A percentile compares a stretch with the other conserved stretches of the same genome.
Evolutionary conservation across 2,329 filamentous ascomycete genomes (phyloP).

Genomic region (Cryphonectria radicalis): DNA sequence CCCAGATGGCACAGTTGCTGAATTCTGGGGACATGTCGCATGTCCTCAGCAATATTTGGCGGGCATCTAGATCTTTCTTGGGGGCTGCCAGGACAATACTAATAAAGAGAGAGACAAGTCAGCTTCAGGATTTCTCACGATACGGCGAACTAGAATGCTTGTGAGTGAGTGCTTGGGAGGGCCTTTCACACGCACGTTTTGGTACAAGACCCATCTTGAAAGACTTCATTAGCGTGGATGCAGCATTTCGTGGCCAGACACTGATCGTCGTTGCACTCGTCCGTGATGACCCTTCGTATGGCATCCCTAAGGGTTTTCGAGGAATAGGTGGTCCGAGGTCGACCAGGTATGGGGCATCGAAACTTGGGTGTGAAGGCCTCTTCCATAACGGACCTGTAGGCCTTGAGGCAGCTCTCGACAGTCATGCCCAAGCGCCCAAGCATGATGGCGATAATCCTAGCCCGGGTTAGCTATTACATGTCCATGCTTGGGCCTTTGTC

Average conservation of each 20-base stretch:
- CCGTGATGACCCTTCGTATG: constrained; percentile 31
- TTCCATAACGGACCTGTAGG: constrained; percentile 28
- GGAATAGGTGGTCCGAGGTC: constrained; percentile 34
- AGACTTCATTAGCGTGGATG: constrained; percentile 14
- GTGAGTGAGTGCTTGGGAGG: background rate
- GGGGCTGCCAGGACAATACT: constrained; percentile 37
- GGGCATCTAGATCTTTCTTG: constrained; percentile 36
- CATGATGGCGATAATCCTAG: constrained; percentile 38
- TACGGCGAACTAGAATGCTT: too few relatives aligned
- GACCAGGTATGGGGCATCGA: constrained; percentile 22
- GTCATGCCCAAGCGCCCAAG: constrained; percentile 36
- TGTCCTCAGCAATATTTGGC: constrained; percentile 36
- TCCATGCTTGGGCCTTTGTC: background rate
- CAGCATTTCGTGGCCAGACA: constrained; percentile 16
- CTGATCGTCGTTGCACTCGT: background rate
- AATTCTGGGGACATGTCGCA: constrained; percentile 34
- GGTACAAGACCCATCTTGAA: constrained; percentile 33
- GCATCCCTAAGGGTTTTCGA: constrained; percentile 34
- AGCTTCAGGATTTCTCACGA: background rate
- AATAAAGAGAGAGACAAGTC: constrained; percentile 7
- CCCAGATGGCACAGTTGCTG: constrained; percentile 36
- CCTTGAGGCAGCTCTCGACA: constrained; percentile 34
- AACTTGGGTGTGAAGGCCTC: constrained; percentile 34
- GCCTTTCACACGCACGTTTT: constrained; percentile 33
- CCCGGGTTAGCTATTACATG: background rate